Conservation (phyloP, 2,329 filamentous ascomycete species). For the Fusarium duplospermum region DNA sequence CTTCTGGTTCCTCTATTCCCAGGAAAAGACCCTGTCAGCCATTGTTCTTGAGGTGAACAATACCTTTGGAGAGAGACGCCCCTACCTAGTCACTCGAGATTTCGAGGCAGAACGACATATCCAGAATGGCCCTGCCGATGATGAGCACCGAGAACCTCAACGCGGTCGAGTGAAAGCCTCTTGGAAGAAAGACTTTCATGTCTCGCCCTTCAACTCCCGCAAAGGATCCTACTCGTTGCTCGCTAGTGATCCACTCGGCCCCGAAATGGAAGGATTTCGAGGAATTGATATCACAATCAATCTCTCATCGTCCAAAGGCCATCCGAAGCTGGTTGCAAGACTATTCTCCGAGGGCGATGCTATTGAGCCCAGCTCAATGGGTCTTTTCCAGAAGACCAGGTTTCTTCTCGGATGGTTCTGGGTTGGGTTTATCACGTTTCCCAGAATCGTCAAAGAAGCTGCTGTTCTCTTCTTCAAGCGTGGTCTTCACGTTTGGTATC, state of each 20-base stretch:
- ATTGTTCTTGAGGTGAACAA: constrained; percentile 83
- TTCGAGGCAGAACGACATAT: constrained; percentile 39
- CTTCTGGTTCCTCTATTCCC: constrained; percentile 82
- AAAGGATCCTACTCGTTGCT: constrained; percentile 65
- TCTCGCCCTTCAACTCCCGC: constrained; percentile 78
- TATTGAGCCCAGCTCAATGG: constrained; percentile 62
- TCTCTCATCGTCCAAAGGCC: constrained; percentile 68
- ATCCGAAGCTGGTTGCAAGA: constrained; percentile 70
- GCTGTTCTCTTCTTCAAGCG: constrained; percentile 65
- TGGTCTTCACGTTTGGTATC: constrained; percentile 72
- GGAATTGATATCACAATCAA: constrained; percentile 70
- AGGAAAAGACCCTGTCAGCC: constrained; percentile 66
- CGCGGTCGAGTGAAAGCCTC: constrained; percentile 56
- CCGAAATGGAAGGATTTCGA: constrained; percentile 51
- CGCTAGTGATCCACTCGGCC: constrained; percentile 58
- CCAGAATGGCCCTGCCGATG: not conserved
- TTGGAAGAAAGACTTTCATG: constrained; percentile 80
- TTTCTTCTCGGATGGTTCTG: constrained; percentile 73
- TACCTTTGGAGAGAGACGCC: constrained; percentile 76
- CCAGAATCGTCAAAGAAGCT: constrained; percentile 73
- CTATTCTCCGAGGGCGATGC: constrained; percentile 65
- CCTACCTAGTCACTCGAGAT: constrained; percentile 46
- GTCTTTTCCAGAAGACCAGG: constrained; percentile 51
- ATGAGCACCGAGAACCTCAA: not conserved
- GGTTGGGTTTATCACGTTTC: constrained; percentile 74